These are phyloP conservation scores for Ophiocordyceps camponoti-floridani DNA, from an alignment of 2,329 filamentous ascomycete genomes.

Conservation along the genomic window DNA sequence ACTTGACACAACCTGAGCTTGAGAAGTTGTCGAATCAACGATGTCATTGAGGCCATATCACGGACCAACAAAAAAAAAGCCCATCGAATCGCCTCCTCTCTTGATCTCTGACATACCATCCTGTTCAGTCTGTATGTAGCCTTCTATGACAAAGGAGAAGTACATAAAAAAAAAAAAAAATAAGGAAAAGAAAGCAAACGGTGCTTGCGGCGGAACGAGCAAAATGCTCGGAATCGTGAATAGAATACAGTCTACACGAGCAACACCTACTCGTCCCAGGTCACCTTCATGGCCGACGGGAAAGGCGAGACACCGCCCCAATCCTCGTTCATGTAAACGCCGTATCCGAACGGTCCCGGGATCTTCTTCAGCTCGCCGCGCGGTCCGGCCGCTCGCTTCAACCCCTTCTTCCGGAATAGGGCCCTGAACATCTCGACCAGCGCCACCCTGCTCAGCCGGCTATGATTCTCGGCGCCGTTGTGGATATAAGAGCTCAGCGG, in stretches of 20 bases:
- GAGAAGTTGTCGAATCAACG: too few relatives aligned
- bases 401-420: conserved; percentile 39
- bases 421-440: conserved; percentile 51
- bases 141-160: too few relatives aligned
- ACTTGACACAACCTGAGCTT: too few relatives aligned
- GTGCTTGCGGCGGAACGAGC: too few relatives aligned
- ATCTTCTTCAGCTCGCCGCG: conserved; percentile 54
- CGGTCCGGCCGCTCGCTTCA: conserved; percentile 41
- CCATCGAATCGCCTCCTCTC: too few relatives aligned
- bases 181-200: too few relatives aligned
- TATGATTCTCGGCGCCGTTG: conserved; percentile 43
- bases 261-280: conserved; percentile 21
- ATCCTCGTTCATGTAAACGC: conserved; percentile 47
- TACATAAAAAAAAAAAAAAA: too few relatives aligned
- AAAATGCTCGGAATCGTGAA: background rate
- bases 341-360: conserved; percentile 31
- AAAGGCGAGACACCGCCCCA: conserved; percentile 32
- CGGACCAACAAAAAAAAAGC: too few relatives aligned
- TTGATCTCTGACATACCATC: too few relatives aligned
- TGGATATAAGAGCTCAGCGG: conserved; percentile 47
- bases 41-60: too few relatives aligned
- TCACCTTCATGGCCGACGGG: conserved; percentile 34
- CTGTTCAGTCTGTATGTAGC: too few relatives aligned
- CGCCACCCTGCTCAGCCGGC: conserved; percentile 40
- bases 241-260: background rate